Evolutionary conservation across 2,329 filamentous ascomycete genomes (phyloP), one percentile per base, ranked within the genome.

Genomic region (Pseudocercospora crystallina): DNA sequence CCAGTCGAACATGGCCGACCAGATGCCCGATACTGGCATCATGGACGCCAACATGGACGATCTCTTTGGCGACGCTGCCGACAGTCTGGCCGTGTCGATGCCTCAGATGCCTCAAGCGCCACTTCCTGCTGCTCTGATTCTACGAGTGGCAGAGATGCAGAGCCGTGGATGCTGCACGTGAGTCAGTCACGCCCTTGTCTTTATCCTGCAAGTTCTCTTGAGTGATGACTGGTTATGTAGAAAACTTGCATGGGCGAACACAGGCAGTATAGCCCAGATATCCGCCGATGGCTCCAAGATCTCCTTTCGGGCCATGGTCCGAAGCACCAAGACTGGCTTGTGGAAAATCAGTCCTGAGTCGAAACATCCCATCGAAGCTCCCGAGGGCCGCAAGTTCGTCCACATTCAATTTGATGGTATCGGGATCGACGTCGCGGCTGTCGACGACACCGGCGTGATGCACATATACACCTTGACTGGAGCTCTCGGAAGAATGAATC

Each of bases 211-310:
- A 17, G 42, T 34, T 9, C 41, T 44, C 10, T 43, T 37, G 31
- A 47, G 49, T 49, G 44, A 47, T 54, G 43, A 39, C 43, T 11
- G n/a, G 17, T 9, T 14, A 36, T 14, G 38, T 51, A 95, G 90
- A 67, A 83, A 83, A 58, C 80, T 96, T 47, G 84, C 87, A 29
- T 97, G 92, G 91, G 96, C 92, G 9, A 90, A 85, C 62, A 81
- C 84, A 54, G 92, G 92, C 37, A 90, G 86, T 53, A 89, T 97
- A 59, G 91, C 91, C 26, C 86, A 85, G 47, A 86, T 97, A 59
- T 81, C 85, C 14, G 73, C 81, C 12, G 86, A 91, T 70, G 87
- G 88, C 26, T 79, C 80, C 41, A 79, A 77, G 11, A 74, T 96
- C 45, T 83, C 87, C 64, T 77, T 95, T 39, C 83, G 85, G 52